Evolutionary conservation across 768 basidiomycete genomes (phyloP).

Genomic region (Galerina marginata): DNA sequence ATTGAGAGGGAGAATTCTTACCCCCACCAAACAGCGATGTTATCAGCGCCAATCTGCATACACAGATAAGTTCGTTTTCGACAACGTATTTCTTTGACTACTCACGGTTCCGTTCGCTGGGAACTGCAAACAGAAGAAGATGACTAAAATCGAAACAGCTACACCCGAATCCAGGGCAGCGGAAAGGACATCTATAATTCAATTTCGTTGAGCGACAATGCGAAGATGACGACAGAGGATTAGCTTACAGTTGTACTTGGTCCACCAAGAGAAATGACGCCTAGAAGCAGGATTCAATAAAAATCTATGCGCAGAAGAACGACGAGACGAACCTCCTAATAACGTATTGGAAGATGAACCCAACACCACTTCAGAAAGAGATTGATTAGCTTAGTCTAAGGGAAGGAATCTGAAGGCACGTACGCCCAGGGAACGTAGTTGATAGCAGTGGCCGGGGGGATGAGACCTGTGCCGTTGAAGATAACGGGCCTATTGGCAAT

Average conservation of each 20-base stretch:
- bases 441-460: slow-evolving; percentile 83
- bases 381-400: not conserved
- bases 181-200: slow-evolving; percentile 61
- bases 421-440: slow-evolving; percentile 81
- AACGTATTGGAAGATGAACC: slow-evolving; percentile 78
- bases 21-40: slow-evolving; percentile 42
- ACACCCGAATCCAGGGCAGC: slow-evolving; percentile 76
- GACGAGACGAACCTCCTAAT: slow-evolving; percentile 47
- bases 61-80: not conserved
- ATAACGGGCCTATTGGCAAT: slow-evolving; percentile 48
- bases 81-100: not conserved
- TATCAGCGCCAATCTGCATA: slow-evolving; percentile 32
- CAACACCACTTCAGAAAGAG: slow-evolving; percentile 41
- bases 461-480: slow-evolving; percentile 66
- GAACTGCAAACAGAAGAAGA: slow-evolving; percentile 62
- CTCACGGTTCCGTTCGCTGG: slow-evolving; percentile 42
- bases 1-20: slow-evolving; percentile 16
- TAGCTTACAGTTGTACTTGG: slow-evolving; percentile 69
- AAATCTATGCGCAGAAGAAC: not conserved
- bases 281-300: slow-evolving; percentile 22
- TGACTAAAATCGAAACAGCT: slow-evolving; percentile 61
- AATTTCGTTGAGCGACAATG: not conserved
- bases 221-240: not conserved
- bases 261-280: slow-evolving; percentile 73
- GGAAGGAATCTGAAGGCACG: slow-evolving; percentile 14